Conservation (phyloP, 345 rosid species). For the Toxicodendron radicans region DNA sequence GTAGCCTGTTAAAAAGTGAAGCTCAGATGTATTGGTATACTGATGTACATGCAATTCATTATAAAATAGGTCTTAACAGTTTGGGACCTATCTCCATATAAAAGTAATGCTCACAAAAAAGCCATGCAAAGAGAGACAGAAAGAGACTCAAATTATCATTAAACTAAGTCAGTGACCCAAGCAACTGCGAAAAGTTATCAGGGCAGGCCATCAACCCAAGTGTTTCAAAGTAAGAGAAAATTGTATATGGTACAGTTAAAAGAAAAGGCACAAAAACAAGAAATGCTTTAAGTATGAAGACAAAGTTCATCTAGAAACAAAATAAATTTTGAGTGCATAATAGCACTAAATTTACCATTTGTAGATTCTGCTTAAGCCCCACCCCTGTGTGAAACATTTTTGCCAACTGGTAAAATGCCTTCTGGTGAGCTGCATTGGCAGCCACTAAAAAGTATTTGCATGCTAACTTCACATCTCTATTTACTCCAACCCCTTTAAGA, state of each 20-base stretch:
- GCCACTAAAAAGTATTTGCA: constrained; percentile 69
- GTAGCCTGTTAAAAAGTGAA: constrained; percentile 65
- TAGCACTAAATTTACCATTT: constrained; percentile 51
- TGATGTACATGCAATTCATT: constrained; percentile 11
- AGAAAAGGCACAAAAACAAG: neutral
- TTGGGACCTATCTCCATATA: neutral
- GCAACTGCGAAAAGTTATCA: too few relatives aligned
- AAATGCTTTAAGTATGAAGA: neutral
- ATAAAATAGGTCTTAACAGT: neutral
- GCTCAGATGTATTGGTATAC: neutral
- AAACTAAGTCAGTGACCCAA: too few relatives aligned
- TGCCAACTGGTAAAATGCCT: constrained; percentile 97
- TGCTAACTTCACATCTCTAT: constrained; percentile 82
- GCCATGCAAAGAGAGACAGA: neutral
- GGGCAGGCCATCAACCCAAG: neutral
- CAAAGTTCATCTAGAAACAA: neutral
- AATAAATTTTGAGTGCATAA: constrained; percentile 11
- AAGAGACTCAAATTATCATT: neutral
- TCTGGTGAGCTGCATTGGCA: constrained; percentile 94
- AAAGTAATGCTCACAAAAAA: neutral
- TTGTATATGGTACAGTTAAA: neutral
- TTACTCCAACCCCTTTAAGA: constrained; percentile 87
- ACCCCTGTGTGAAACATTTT: constrained; percentile 97
- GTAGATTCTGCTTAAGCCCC: constrained; percentile 80
- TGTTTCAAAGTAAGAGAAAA: neutral